Evolutionary conservation across 257 asterid species (phyloP).

Genomic region (Solanum chilense): DNA sequence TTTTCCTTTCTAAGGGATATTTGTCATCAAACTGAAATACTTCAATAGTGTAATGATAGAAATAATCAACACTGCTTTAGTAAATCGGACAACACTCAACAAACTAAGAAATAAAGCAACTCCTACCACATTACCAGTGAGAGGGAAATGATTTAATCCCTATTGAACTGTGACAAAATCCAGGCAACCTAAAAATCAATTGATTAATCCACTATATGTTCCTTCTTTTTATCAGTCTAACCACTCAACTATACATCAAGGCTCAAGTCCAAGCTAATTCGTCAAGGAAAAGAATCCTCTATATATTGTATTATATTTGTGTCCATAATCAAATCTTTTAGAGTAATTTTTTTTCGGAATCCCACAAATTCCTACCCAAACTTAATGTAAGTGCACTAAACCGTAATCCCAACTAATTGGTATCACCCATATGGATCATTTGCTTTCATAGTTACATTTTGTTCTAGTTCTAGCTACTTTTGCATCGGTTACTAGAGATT

Average conservation of each 20-base stretch:
- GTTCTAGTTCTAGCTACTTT: neutral
- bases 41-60: neutral
- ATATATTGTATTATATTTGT: neutral
- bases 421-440: neutral
- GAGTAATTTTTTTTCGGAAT: neutral
- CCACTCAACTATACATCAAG: neutral
- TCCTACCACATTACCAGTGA: neutral
- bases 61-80: neutral
- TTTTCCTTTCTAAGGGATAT: neutral
- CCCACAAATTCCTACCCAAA: neutral
- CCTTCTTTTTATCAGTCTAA: neutral
- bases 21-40: neutral
- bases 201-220: neutral
- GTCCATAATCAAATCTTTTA: neutral
- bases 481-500: neutral
- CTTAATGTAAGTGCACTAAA: neutral
- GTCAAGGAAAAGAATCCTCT: neutral
- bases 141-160: neutral
- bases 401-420: neutral
- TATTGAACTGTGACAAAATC: neutral
- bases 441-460: neutral
- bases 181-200: neutral
- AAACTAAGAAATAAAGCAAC: neutral
- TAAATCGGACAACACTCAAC: neutral
- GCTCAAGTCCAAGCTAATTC: neutral